phyloP scores from a whole-genome alignment of 345 rosid genomes.

The thale cress (Arabidopsis thaliana) region TAIR10.1 NC_003071.7:4452001-4452500 shows the following conservation, averaged over 20 bases:
- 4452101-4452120: not conserved
- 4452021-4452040: conserved; percentile 4
- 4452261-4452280: not conserved
- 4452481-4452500: too few species aligned
- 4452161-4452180: not conserved
- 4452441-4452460: too few species aligned
- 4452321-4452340: not conserved
- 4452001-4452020: not conserved
- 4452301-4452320: not conserved
- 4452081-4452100: not conserved
- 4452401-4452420: too few species aligned
- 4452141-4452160: not conserved
- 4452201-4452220: not conserved
- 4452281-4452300: not conserved
- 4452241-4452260: not conserved
- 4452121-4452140: not conserved
- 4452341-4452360: not conserved
- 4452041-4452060: not conserved
- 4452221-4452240: not conserved
- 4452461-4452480: too few species aligned
- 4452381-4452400: too few species aligned
- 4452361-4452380: too few species aligned
- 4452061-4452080: not conserved
- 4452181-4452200: not conserved
- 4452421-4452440: too few species aligned